Evolutionary conservation across 345 rosid species (phyloP), one percentile per base, ranked within the genome.

Genomic region (Noccaea bulbosa): DNA sequence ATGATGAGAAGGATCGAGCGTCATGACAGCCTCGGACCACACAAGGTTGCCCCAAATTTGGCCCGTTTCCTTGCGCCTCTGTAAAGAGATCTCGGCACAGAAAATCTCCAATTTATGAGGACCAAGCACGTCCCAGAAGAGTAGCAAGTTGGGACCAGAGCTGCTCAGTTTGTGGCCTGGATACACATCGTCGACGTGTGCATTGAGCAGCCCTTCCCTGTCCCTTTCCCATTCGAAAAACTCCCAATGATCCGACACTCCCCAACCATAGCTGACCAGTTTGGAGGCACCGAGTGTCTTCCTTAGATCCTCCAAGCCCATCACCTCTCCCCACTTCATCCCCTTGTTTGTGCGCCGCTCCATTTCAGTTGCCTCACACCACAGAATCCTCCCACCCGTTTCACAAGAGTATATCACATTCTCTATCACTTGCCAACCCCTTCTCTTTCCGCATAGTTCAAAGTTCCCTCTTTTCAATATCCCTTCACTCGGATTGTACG

Each of bases 71-170:
- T 46, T 15, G 10, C 50, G 4, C 20, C 10, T 15, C 6, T n/a
- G 39, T 10, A 53, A n/a, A 32, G 39, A 34, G 11, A 55, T 55
- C 41, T 34, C 60, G 0, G 60, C 41, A 15, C 41, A 34, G 41
- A 22, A 15, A 34, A 34, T 34, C 41, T 55, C 41, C 41, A 55
- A 55, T 14, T 9, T 34, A 22, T 55, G 7, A 15, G 11, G 41
- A 55, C 40, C n/a, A 33, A 55, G 41, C 12, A 57, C 62, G 45
- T 38, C 62, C 62, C 62, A 57, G 0, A 57, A 37, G 14, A 56
- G n/a, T 4, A 56, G 34, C 62, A 35, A 9, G 30, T 57, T 57
- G 10, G 62, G 11, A 38, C 62, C 46, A 57, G 9, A 37, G 62
- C 8, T 57, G 22, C 62, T 57, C 7, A 57, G 45, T 57, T 16